Evolutionary conservation across 2,329 filamentous ascomycete genomes (phyloP).

Genomic region (Chrysoporthe puriensis): DNA sequence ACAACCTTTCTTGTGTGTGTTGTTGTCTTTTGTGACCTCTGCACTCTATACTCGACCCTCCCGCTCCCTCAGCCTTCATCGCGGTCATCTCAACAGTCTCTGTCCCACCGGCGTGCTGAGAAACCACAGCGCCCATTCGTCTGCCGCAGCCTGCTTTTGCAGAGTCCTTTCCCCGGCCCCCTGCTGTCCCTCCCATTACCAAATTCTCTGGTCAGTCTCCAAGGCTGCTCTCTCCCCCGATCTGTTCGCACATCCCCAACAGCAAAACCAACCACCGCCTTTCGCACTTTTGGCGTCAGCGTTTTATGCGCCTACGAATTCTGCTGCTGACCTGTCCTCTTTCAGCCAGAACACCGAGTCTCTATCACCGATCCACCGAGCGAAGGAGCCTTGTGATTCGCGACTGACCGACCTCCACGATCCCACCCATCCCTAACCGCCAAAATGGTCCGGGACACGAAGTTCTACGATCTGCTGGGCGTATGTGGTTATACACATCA

Average conservation of each 20-base stretch:
- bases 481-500: constrained; percentile 52
- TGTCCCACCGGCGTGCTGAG: not conserved
- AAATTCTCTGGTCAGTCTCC: constrained; percentile 19
- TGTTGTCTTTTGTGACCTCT: not conserved
- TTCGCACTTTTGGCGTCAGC: not conserved
- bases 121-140: not conserved
- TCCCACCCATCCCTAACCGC: not conserved
- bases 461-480: constrained; percentile 78
- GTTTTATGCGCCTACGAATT: not conserved
- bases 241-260: not conserved
- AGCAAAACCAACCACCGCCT: not conserved
- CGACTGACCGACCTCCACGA: not conserved
- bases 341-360: not conserved
- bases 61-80: not conserved
- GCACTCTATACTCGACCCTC: not conserved
- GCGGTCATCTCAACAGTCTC: not conserved
- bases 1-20: not conserved
- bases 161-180: not conserved
- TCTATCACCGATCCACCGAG: not conserved
- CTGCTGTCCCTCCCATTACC: not conserved
- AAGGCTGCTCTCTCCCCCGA: not conserved
- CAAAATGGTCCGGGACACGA: constrained; percentile 78
- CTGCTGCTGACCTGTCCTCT: not conserved
- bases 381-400: not conserved
- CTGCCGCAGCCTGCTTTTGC: not conserved